Base-by-base conservation (phyloP, 2,329 filamentous ascomycete genomes). In the Coniosporium tulheliwenetii region DNA sequence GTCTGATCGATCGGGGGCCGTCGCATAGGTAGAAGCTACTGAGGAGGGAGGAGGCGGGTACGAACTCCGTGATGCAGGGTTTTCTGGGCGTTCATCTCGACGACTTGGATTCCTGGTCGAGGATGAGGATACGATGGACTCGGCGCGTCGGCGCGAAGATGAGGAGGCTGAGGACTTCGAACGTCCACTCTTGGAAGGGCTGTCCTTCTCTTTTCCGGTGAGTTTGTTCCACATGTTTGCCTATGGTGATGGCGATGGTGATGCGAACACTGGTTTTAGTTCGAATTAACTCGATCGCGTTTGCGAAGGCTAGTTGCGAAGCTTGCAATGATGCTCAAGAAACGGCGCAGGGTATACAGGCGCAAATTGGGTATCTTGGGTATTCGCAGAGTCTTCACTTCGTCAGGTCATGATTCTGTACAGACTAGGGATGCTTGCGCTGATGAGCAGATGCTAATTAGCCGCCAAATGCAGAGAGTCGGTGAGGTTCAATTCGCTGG, bases 11-110 rank as follows among this genome's bases (percentile, higher is more conserved):
- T 37, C 52, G 47, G 47, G 48, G 30, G 61, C 61, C 35, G 63
- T 65, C 32, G 49, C 58, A 50, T 60, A 65, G 30, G 48, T 51
- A 14, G 59, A 60, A 26, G 55, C 53, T 14, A 54, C 52, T 12
- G 57, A 61, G 10, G 41, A 43, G 15, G 29, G 56, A 47, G 51
- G 49, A 34, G 50, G 51, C 41, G 43, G 48, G 43, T 43, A 45
- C 40, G 32, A 48, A 47, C 51, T 51, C 37, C 50, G 47, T 38
- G 44, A 41, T 26, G 45, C 42, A 34, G 35, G 32, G 12, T 38
- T 37, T 19, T 36, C 39, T 8, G 44, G 41, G 30, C 47, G 44
- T 14, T 51, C 42, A 15, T 53, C 47, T 39, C 43, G 45, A 26
- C 45, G 36, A 5, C 55, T 51, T 2, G 55, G 56, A 43, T 48